phyloP scores from a whole-genome alignment of 805 yeast species.

The Hanseniaspora thailandica region DNA sequence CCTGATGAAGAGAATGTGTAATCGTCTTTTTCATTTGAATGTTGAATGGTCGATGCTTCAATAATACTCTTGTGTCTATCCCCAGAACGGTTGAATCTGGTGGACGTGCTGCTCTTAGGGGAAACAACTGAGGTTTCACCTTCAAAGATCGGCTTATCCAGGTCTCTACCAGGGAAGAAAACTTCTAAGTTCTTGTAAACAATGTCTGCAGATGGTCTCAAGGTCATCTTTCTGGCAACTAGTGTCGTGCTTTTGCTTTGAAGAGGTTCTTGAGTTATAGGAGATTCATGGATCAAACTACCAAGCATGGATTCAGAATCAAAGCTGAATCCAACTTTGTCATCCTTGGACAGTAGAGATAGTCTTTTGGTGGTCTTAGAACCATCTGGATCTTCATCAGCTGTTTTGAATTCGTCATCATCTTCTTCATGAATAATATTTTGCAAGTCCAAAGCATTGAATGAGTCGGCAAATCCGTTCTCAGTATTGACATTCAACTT shows the following conservation, averaged over 20 bases:
- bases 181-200: slow-evolving; percentile 82
- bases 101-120: slow-evolving; percentile 26
- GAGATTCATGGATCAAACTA: slow-evolving; percentile 6
- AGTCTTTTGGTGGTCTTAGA: background rate
- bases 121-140: slow-evolving; percentile 51
- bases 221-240: slow-evolving; percentile 40
- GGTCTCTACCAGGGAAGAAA: slow-evolving; percentile 83
- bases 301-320: slow-evolving; percentile 11
- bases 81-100: background rate
- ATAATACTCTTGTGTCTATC: slow-evolving; percentile 7
- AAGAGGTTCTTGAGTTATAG: background rate
- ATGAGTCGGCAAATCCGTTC: background rate
- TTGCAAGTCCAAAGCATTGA: background rate
- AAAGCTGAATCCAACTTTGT: slow-evolving; percentile 14
- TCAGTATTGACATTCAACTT: background rate
- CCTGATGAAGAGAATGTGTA: slow-evolving; percentile 11
- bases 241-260: background rate
- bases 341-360: background rate
- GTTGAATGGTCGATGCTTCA: slow-evolving; percentile 14
- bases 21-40: slow-evolving; percentile 14
- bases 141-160: slow-evolving; percentile 83
- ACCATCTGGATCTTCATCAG: slow-evolving; percentile 1
- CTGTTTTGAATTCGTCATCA: slow-evolving; percentile 20
- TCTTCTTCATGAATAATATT: background rate
- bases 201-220: slow-evolving; percentile 91